A percentile compares a stretch with the other conserved stretches of the same genome.
Conservation (phyloP, 495 filamentous ascomycete species). For the Trichocladium uniseriatum region DNA sequence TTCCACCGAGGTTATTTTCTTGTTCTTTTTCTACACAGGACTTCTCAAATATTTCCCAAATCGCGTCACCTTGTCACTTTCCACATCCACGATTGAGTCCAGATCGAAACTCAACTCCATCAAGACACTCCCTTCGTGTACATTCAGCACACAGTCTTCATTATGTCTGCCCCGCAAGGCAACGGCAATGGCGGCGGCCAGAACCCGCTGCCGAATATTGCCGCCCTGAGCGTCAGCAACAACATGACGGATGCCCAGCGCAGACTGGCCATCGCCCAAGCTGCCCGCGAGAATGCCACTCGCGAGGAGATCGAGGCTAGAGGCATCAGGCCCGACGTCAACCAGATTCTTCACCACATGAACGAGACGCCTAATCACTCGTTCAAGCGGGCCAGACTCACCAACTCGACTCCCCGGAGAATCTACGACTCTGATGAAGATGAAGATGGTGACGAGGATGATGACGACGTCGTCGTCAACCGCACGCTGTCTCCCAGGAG, state of each 20-base stretch:
- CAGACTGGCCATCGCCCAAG: slow-evolving; percentile 2
- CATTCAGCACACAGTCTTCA: neutral
- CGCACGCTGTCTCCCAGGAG: neutral
- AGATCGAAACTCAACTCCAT: neutral
- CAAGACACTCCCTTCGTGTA: neutral
- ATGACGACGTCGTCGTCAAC: neutral
- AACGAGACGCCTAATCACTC: slow-evolving; percentile 1
- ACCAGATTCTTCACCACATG: slow-evolving; percentile 10
- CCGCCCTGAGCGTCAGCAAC: neutral
- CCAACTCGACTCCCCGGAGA: neutral
- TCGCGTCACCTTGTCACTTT: neutral
- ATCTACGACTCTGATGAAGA: slow-evolving; percentile 4
- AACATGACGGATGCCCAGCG: neutral
- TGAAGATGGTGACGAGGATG: neutral
- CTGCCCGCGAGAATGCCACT: slow-evolving; percentile 15
- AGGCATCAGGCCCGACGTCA: slow-evolving; percentile 18
- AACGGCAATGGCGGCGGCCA: neutral
- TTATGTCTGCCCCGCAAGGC: neutral
- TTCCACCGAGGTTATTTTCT: neutral
- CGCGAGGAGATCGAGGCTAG: slow-evolving; percentile 14
- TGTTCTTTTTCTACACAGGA: neutral
- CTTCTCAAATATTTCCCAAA: neutral
- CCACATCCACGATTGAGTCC: too few species aligned
- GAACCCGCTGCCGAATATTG: neutral
- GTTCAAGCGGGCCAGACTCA: slow-evolving; percentile 4